Evolutionary conservation across 2,329 filamentous ascomycete species (phyloP).

Genomic region (Talaromyces albobiverticillius): DNA sequence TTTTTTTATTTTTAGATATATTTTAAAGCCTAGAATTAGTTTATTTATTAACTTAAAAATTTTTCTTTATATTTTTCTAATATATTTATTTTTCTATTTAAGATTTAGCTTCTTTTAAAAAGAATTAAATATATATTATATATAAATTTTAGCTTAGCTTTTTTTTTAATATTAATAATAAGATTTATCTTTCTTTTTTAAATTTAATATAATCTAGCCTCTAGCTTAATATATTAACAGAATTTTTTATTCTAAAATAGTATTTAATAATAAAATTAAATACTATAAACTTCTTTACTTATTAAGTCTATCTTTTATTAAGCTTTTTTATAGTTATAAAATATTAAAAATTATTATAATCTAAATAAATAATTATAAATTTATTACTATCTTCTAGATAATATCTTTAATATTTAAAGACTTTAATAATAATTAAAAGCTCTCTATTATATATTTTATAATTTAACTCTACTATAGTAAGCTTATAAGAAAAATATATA

Average conservation of each 20-base stretch:
- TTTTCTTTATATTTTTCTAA: not conserved
- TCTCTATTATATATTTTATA: not conserved
- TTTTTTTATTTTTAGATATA: not conserved
- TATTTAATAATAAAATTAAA: constrained; percentile 4
- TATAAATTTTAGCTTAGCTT: not conserved
- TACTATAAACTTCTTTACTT: not conserved
- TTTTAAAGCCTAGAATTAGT: not conserved
- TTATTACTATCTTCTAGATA: not conserved
- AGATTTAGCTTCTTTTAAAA: too few relatives aligned
- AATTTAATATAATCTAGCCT: not conserved
- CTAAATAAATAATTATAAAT: not conserved
- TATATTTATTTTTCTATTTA: not conserved
- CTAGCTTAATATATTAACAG: not conserved
- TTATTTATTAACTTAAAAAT: not conserved
- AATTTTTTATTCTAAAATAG: not conserved
- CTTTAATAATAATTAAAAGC: not conserved
- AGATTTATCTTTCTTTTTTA: not conserved
- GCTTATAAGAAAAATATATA: not conserved
- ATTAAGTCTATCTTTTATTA: not conserved
- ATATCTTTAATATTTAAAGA: not conserved
- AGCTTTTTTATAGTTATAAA: constrained; percentile 1
- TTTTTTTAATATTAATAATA: not conserved
- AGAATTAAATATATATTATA: too few relatives aligned
- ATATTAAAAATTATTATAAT: constrained; percentile 1
- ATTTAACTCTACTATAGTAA: not conserved